Evolutionary conservation across 1,284 basidiomycete species (phyloP), one percentile per base, ranked within the genome.

Genomic region (Puccinia hordei): DNA sequence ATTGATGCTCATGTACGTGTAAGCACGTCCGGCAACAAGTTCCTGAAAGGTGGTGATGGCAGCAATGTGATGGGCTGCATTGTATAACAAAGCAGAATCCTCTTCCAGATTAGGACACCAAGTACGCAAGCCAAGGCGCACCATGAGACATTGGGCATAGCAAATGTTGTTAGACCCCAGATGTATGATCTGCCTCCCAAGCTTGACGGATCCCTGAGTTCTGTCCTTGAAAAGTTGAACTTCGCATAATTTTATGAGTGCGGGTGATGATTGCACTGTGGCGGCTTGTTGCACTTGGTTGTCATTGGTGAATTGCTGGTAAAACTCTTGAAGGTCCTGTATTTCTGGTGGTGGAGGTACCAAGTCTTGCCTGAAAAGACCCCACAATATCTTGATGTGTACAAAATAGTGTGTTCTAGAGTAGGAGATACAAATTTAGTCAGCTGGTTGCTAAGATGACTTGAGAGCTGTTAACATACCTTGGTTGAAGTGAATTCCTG

Each of bases 341-440:
- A 68, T 10, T 0, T 77, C 74, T 35, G 65, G 61, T 0, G 63
- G 17, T 22, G 4, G 3, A 22, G 63, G 74, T n/a, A 77, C 74
- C 22, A 27, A 65, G 30, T 66, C 65, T 38, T 65, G 61, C 33
- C 38, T 77, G 22, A 77, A 27, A 38, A 68, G 65, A 77, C n/a
- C n/a, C n/a, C n/a, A n/a, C n/a, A n/a, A n/a, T n/a, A n/a, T n/a
- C n/a, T n/a, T n/a, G n/a, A n/a, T 78, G 41, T 78, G 76, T 12
- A 78, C 30, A n/a, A 66, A 66, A 46, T 17, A 77, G 55, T 24
- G 75, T 65, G 51, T 10, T 24, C 75, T 77, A 71, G 13, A 13
- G 41, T 8, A 44, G 41, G 13, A 44, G 41, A 44, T 44, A 44
- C 41, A 8, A 8, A 44, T 13, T 44, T 8, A 6, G 13, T 44